A percentile compares a stretch with the other conserved stretches of the same genome.
phyloP scores from a whole-genome alignment of 352 stramenopile species.

The Peronospora belbahrii region DNA sequence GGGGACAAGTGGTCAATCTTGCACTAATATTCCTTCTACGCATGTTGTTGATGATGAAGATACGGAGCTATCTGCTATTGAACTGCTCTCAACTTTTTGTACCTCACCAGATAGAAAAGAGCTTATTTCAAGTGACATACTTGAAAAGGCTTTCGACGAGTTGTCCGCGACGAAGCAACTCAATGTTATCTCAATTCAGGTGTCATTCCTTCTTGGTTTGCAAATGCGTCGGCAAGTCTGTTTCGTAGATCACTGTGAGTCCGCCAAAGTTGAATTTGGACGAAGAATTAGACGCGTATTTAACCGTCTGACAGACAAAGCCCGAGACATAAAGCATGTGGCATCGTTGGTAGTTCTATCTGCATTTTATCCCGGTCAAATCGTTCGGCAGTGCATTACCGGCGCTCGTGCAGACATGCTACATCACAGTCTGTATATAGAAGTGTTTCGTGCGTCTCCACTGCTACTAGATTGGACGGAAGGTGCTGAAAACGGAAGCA shows the following conservation, averaged over 20 bases:
- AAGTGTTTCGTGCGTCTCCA: constrained; percentile 19
- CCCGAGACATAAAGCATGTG: constrained; percentile 4
- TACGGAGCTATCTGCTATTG: constrained; percentile 8
- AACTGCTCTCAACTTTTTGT: constrained; percentile 10
- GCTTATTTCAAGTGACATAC: constrained; percentile 4
- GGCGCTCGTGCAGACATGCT: constrained; percentile 9
- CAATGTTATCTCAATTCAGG: constrained; percentile 17
- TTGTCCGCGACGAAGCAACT: constrained; percentile 11
- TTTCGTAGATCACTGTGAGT: constrained; percentile 8
- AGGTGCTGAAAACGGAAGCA: not conserved
- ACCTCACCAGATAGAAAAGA: not conserved
- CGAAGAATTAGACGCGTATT: constrained; percentile 19
- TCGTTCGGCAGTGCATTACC: constrained; percentile 23
- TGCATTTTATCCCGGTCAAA: constrained; percentile 23
- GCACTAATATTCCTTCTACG: not conserved
- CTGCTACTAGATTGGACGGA: constrained; percentile 29
- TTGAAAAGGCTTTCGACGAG: constrained; percentile 20
- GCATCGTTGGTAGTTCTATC: constrained; percentile 16
- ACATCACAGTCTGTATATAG: constrained; percentile 22
- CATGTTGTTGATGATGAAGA: constrained; percentile 2
- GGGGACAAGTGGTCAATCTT: not conserved
- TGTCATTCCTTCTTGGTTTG: constrained; percentile 25
- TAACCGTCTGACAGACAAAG: constrained; percentile 30
- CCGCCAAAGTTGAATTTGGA: constrained; percentile 7
- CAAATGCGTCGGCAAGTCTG: constrained; percentile 15